Conservation (phyloP, 371 early-diverging fungal species). For the Saksenaea vasiformis region DNA sequence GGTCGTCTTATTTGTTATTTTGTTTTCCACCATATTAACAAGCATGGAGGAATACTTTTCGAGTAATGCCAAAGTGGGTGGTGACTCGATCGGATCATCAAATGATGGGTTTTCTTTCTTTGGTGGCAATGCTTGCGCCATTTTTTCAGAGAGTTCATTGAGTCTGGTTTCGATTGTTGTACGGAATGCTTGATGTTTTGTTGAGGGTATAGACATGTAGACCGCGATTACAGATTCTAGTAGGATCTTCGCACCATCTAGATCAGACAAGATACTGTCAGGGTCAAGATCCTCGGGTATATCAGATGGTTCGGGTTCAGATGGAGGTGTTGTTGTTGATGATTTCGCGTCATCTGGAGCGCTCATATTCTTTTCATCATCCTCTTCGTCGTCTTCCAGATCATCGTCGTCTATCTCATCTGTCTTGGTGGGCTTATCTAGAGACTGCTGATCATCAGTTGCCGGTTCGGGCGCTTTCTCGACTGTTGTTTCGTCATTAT, state of each 20-base stretch:
- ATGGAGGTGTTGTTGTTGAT: neutral
- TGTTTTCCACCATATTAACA: conserved; percentile 22
- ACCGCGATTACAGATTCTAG: conserved; percentile 34
- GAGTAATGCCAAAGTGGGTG: conserved; percentile 15
- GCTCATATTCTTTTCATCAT: neutral
- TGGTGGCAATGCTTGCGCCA: neutral
- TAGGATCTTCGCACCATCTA: conserved; percentile 34
- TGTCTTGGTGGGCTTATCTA: neutral
- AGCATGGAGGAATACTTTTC: conserved; percentile 23
- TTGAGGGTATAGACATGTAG: neutral
- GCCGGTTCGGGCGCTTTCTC: neutral
- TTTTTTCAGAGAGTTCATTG: neutral
- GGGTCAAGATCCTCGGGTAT: neutral
- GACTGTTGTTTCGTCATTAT: too few relatives aligned
- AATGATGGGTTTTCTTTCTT: neutral
- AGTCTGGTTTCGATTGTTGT: conserved; percentile 1
- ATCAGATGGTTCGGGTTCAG: neutral
- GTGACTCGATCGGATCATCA: neutral
- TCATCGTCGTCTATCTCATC: neutral
- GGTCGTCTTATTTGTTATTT: neutral
- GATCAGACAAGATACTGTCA: conserved; percentile 25
- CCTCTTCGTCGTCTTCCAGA: neutral
- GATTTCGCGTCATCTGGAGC: neutral
- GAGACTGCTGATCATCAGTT: neutral
- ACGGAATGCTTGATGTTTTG: neutral